These are phyloP conservation scores for Clavispora asparagi DNA, from an alignment of 805 yeast genomes.

Conservation along the genomic window DNA sequence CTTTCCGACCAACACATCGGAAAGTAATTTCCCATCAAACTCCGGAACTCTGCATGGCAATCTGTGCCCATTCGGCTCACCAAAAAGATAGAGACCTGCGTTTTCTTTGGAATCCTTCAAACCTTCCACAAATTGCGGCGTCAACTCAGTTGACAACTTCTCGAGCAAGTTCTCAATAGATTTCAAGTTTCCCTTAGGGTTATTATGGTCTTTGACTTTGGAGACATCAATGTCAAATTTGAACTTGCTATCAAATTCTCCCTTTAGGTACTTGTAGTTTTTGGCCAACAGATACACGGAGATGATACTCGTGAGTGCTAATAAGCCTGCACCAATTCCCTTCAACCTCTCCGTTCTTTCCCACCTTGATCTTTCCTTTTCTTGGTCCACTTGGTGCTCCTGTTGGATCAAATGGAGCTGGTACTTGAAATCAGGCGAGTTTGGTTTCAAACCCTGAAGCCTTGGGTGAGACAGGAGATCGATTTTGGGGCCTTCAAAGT, in stretches of 20 bases:
- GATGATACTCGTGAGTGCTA: constrained; percentile 33
- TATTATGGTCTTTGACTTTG: constrained; percentile 29
- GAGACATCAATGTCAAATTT: constrained; percentile 35
- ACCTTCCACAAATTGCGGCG: constrained; percentile 13
- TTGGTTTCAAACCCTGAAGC: constrained; percentile 20
- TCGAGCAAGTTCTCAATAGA: constrained; percentile 20
- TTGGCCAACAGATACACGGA: constrained; percentile 38
- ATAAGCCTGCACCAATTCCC: constrained; percentile 40
- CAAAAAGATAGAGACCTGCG: constrained; percentile 35
- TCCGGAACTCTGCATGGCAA: constrained; percentile 56
- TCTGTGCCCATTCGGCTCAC: constrained; percentile 27
- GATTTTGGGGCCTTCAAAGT: constrained; percentile 3
- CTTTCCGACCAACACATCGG: constrained; percentile 50
- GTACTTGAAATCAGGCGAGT: constrained; percentile 35
- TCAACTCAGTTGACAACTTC: constrained; percentile 21
- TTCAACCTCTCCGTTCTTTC: constrained; percentile 42
- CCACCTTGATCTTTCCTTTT: constrained; percentile 22
- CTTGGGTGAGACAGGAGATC: constrained; percentile 22
- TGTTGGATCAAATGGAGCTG: constrained; percentile 24
- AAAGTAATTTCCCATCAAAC: constrained; percentile 58
- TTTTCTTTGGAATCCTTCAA: constrained; percentile 19
- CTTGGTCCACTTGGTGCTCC: constrained; percentile 21
- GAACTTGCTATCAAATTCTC: constrained; percentile 26
- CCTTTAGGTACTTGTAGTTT: constrained; percentile 39
- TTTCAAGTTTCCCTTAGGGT: constrained; percentile 26